Conservation (phyloP, 2,329 filamentous ascomycete genomes). For the Cladophialophora carrionii region DNA sequence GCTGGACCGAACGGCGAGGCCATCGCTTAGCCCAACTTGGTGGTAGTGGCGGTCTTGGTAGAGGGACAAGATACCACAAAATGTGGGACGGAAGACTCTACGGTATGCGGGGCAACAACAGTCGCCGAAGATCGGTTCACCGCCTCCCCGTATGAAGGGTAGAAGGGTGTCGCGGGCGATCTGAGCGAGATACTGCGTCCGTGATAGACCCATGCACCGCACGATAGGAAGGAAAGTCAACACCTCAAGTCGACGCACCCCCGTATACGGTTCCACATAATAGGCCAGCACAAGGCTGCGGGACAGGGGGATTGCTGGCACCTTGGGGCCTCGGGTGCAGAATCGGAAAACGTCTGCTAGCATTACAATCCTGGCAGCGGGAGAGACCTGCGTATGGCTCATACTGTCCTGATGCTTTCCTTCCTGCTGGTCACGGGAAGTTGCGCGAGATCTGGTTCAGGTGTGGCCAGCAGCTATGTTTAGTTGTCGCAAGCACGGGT, state of each 20-base stretch:
- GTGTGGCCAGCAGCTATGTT: neutral
- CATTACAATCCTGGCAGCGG: too few species aligned
- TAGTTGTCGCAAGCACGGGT: neutral
- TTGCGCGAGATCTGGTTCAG: neutral
- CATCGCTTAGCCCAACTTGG: neutral
- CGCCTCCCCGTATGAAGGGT: too few species aligned
- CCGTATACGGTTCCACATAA: neutral
- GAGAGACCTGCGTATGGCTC: neutral
- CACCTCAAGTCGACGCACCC: neutral
- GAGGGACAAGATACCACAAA: neutral
- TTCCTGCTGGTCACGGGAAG: neutral
- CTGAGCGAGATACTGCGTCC: too few species aligned
- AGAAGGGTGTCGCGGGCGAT: too few species aligned
- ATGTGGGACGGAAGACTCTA: neutral
- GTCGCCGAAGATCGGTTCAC: too few species aligned
- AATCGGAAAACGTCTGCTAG: too few species aligned
- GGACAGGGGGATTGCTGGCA: neutral
- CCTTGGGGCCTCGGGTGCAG: too few species aligned
- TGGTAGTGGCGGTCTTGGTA: neutral
- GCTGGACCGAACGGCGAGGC: neutral
- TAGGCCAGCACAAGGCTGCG: conserved; percentile 6
- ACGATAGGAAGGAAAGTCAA: neutral
- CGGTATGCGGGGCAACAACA: too few species aligned
- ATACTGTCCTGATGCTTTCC: neutral
- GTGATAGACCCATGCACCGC: neutral